Conservation (phyloP, 2,329 filamentous ascomycete species). For the Alternaria sp. region DNA sequence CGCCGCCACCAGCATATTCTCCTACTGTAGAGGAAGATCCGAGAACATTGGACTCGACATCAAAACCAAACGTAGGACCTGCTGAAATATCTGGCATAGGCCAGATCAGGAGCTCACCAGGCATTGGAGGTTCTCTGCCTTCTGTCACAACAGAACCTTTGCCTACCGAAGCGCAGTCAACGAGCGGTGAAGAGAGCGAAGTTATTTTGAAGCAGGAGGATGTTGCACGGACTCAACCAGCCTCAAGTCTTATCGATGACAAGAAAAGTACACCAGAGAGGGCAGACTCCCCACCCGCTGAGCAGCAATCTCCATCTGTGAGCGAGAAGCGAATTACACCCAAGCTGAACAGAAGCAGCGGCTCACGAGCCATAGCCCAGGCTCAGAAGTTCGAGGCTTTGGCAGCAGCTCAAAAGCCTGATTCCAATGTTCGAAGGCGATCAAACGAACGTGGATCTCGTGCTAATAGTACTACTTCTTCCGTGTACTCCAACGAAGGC, state of each 20-base stretch:
- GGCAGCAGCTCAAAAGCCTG: conserved; percentile 22
- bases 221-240: neutral
- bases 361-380: conserved; percentile 37
- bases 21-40: neutral
- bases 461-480: conserved; percentile 8
- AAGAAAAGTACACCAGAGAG: neutral
- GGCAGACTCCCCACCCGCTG: neutral
- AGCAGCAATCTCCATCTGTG: neutral
- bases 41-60: fast-evolving
- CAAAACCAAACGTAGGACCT: neutral
- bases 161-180: neutral
- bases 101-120: neutral
- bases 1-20: conserved; percentile 37
- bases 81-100: neutral
- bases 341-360: conserved; percentile 33
- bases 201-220: neutral
- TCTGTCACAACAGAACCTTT: neutral
- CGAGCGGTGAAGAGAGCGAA: neutral
- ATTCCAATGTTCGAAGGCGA: neutral
- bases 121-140: too few species aligned
- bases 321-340: conserved; percentile 31
- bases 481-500: conserved; percentile 11
- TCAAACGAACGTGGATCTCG: conserved; percentile 15
- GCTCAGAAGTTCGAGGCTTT: conserved; percentile 44
- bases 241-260: neutral